A percentile compares a stretch with the other conserved stretches of the same genome.
Evolutionary conservation across 1,284 basidiomycete genomes (phyloP).

Genomic region (Moesziomyces sp.): DNA sequence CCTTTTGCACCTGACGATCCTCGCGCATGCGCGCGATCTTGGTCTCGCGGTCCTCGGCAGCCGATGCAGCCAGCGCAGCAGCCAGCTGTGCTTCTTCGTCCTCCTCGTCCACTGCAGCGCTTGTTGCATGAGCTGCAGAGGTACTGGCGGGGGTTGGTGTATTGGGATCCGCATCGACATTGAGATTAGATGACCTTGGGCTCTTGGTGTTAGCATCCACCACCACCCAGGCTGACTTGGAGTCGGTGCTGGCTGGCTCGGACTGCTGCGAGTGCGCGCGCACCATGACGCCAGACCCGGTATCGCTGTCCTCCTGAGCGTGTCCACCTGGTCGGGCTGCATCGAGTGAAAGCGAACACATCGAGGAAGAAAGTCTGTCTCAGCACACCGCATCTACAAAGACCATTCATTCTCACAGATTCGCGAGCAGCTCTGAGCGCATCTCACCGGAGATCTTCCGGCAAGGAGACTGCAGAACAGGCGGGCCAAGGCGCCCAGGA

Average conservation of each 20-base stretch:
- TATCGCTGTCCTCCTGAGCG: conserved; percentile 31
- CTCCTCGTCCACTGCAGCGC: conserved; percentile 2
- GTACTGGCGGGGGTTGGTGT: background rate
- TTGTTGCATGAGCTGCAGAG: background rate
- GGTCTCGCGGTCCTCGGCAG: conserved; percentile 16
- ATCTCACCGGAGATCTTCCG: background rate
- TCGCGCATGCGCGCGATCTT: conserved; percentile 38
- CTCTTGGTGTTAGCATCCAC: conserved; percentile 30
- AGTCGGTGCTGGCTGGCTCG: conserved; percentile 12
- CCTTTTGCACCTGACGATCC: conserved; percentile 38
- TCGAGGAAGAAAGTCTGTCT: background rate
- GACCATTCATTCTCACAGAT: background rate
- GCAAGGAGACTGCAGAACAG: background rate
- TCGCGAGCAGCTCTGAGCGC: conserved; percentile 4
- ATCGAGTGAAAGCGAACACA: background rate
- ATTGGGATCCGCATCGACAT: background rate
- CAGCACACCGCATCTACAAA: background rate
- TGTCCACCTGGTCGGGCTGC: background rate
- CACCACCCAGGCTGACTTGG: conserved; percentile 25
- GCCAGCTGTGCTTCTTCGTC: conserved; percentile 37
- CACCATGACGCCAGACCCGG: conserved; percentile 36
- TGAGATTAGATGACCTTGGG: conserved; percentile 8
- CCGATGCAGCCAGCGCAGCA: conserved; percentile 32
- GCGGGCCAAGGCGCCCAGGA: conserved; percentile 26
- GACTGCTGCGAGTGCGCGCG: conserved; percentile 21